Base-by-base conservation (phyloP, 148 eudicot species). In the Vaccinium darrowii region DNA sequence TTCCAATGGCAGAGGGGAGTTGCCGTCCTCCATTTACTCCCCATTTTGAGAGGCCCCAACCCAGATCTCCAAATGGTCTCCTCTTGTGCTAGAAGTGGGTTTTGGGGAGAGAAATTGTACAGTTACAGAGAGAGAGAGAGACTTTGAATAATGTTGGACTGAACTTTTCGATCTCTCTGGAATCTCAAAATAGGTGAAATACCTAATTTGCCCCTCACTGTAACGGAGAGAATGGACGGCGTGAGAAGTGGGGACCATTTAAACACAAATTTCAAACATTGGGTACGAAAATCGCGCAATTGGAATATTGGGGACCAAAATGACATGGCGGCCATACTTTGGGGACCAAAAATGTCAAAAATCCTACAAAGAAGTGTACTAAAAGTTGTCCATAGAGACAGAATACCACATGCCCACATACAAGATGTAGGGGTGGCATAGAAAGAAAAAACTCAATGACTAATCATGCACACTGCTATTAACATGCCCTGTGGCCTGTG, bases 11-110 rank as follows among this genome's bases (percentile, higher is more conserved):
- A 30, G 33, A 30, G 33, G 33, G 33, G 33, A 30, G 33, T 30
- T 30, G 90, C 92, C 58, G 88, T 91, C 72, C 90, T 81, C 91
- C 92, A 91, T 81, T 86, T 89, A 75, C 90, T 86, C 9, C 60
- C 85, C 86, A 86, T 87, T 49, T 27, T 49, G 67, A 15, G 33
- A 78, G 14, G 39, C 81, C 58, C 36, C 58, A 5, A 53, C 63
- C 69, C 56, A 81, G 83, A 63, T 63, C 83, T 43, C 73, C 14
- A n/a, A 81, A 60, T 81, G 83, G 69, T 30, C 73, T 30, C 10
- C 30, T 49, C 51, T 54, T 19, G 52, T 72, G 33, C 84, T 73
- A n/a, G 71, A 53, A 36, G 19, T 14, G 39, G 19, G 81, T 63
- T 65, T 57, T 16, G 21, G 85, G 23, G 25, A 43, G 75, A 77